Base-by-base conservation (phyloP, 1,139 yeast species). In the Yamadazyma taylorii region DNA sequence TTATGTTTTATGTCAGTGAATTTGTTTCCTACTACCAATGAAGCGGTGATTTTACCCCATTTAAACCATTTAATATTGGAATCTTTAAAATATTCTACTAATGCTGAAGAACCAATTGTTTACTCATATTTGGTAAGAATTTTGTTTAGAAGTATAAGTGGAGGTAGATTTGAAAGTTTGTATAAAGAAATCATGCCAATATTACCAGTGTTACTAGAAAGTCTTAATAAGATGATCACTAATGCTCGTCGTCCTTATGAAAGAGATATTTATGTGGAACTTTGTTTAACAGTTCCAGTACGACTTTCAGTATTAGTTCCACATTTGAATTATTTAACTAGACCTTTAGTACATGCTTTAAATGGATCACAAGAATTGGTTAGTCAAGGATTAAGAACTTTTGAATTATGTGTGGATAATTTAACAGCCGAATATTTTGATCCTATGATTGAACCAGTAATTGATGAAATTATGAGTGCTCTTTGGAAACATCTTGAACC, bases 401-500 rank as follows among this genome's bases (percentile, higher is more conserved):
- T 94, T 41, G 99, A 94, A 53, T 72, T 92, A n/a, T 92, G 98
- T 55, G 96, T 94, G 19, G 99, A 94, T 54, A 94, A 94, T 51
- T 66, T 94, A 41, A 92, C 97, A 0, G 95, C 97, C 0, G 96
- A 90, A 52, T 94, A 89, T 59, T 89, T 94, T 58, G 98, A 94
- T 53, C 98, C 98, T 2, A 88, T 92, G 56, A 81, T 94, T 43
- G 97, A 89, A 52, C 97, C 98, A 0, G 97, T 89, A 1, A 80
- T 90, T 44, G 94, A 86, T 41, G 97, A 92, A 49, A 89, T 94
- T 2, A 85, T 89, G 88, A 81, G 84, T 22, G 96, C 97, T 0
- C 67, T 94, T 32, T 94, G 97, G 94, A 84, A 80, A 46, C 95
- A 92, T 50, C 65, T 94, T 47, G 83, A 83, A 47, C 98, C 98